Conservation (phyloP, 225 moss, liverwort and hornwort species). For the Neckera pumila region DNA sequence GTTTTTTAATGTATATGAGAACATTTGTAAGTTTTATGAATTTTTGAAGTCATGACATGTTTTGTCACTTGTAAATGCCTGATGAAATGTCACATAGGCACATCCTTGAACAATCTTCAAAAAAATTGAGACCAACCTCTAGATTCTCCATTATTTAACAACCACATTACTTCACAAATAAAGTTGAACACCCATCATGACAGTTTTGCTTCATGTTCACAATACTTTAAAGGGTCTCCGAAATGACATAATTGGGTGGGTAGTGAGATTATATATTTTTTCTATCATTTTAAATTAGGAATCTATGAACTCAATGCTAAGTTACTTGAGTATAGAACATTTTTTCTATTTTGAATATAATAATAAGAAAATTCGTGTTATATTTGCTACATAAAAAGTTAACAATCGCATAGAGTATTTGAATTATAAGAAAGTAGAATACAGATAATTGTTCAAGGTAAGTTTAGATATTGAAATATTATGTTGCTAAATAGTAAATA, state of each 20-base stretch:
- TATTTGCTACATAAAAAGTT: background rate
- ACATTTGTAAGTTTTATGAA: background rate
- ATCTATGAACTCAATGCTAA: background rate
- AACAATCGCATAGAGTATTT: background rate
- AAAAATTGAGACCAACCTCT: background rate
- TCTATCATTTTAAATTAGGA: background rate
- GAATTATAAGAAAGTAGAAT: too few species aligned
- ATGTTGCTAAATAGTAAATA: background rate
- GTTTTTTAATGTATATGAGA: background rate
- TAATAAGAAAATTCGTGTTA: background rate
- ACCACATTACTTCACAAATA: too few species aligned
- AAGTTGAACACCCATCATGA: background rate
- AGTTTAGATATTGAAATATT: background rate
- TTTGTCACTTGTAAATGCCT: background rate
- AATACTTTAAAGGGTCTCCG: background rate
- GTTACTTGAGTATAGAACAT: background rate
- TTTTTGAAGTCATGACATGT: background rate
- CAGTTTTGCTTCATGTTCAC: background rate
- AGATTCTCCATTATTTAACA: background rate
- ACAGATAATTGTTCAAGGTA: accelerated
- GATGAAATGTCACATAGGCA: background rate
- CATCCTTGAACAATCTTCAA: too few species aligned
- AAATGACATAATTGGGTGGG: background rate
- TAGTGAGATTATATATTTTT: background rate
- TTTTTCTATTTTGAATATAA: background rate